phyloP scores from a whole-genome alignment of 1,284 basidiomycete species.

The Irpex sp. region DNA sequence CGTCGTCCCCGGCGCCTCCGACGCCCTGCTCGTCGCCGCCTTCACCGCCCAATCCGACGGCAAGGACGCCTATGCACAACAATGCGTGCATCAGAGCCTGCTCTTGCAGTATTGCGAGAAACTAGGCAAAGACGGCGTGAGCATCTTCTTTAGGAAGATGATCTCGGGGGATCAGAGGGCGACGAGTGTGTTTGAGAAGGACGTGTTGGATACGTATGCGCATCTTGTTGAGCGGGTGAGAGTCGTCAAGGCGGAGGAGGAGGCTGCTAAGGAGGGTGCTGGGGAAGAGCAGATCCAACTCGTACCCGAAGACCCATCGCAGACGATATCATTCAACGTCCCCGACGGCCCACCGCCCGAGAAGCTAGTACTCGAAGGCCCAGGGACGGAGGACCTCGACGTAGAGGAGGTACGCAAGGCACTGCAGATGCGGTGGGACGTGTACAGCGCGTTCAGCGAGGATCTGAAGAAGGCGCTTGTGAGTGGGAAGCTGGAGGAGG shows the following conservation, averaged over 20 bases:
- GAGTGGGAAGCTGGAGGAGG: constrained; percentile 69
- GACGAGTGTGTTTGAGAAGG: constrained; percentile 78
- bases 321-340: constrained; percentile 85
- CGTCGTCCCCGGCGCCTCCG: constrained; percentile 72
- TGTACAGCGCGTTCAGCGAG: constrained; percentile 74
- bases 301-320: constrained; percentile 79
- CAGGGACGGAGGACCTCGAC: constrained; percentile 77
- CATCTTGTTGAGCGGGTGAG: constrained; percentile 76
- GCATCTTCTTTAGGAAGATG: constrained; percentile 94
- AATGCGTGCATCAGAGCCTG: constrained; percentile 88
- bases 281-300: constrained; percentile 92
- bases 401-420: constrained; percentile 83
- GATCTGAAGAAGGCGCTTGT: constrained; percentile 74
- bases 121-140: constrained; percentile 86
- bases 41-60: constrained; percentile 78
- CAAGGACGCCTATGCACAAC: constrained; percentile 65
- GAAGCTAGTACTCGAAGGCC: constrained; percentile 77
- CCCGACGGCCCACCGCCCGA: constrained; percentile 94
- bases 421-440: constrained; percentile 88
- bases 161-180: constrained; percentile 72
- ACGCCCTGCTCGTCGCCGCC: constrained; percentile 88
- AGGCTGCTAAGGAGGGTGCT: constrained; percentile 21
- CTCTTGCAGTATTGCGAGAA: constrained; percentile 95
- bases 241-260: constrained; percentile 51
- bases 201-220: constrained; percentile 83